phyloP scores from a whole-genome alignment of 192 early-diverging fungal species.

The Coemansia sp. region DNA sequence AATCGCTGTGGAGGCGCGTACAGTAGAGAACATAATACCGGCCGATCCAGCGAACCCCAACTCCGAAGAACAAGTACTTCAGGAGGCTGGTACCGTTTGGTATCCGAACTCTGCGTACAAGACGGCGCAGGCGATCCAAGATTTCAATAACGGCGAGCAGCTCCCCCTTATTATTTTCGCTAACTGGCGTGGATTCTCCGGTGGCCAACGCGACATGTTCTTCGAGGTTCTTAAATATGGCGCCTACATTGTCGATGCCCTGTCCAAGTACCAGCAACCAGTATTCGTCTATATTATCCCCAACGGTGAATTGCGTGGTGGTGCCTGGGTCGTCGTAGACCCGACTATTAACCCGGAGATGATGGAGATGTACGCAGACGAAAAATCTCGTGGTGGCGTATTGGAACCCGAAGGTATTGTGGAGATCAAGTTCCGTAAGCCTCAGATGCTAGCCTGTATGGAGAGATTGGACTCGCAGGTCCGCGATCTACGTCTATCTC shows the following conservation, averaged over 20 bases:
- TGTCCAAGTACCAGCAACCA: constrained; percentile 93
- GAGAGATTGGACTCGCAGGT: constrained; percentile 86
- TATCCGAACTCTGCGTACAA: constrained; percentile 99
- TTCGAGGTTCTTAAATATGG: constrained; percentile 98
- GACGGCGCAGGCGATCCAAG: constrained; percentile 98
- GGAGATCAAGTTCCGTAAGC: constrained; percentile 96
- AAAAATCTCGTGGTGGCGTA: constrained; percentile 88
- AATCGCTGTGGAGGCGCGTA: constrained; percentile 94
- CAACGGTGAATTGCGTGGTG: constrained; percentile 95
- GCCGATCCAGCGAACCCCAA: constrained; percentile 93
- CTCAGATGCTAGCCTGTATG: constrained; percentile 90
- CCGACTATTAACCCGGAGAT: constrained; percentile 93
- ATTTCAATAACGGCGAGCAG: constrained; percentile 98
- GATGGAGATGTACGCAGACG: constrained; percentile 99
- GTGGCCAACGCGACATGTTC: constrained; percentile 98
- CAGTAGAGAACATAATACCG: constrained; percentile 85
- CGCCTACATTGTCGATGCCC: constrained; percentile 94
- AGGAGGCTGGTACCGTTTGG: constrained; percentile 97
- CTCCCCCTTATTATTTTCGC: constrained; percentile 98
- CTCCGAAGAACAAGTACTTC: constrained; percentile 84
- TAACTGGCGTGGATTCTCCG: constrained; percentile 99
- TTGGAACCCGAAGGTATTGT: constrained; percentile 97
- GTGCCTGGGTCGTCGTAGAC: constrained; percentile 97
- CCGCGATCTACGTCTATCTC: constrained; percentile 65
- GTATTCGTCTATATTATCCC: constrained; percentile 95